Base-by-base conservation (phyloP, 495 filamentous ascomycete genomes). In the Aspergillus cristatus region DNA sequence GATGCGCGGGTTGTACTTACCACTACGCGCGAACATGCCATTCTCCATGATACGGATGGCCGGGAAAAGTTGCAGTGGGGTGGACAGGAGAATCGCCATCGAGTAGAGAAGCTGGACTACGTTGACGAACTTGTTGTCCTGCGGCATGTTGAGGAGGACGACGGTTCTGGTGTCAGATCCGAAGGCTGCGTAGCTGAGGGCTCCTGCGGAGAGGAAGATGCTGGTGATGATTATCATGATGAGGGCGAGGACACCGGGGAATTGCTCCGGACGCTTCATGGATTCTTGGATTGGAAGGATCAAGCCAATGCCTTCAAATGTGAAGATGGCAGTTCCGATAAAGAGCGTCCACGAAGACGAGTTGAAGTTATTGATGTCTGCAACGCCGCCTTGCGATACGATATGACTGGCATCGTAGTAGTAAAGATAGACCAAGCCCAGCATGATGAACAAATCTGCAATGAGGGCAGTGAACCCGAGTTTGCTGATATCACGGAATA, bases 231-330 rank as follows among this genome's bases (percentile, higher is more conserved):
- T 77, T 43, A 96, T 72, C 91, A 97, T 97, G 38, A 96, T 85
- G 38, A 71, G 72, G 22, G 75, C 85, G 35, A 98, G 76, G 24
- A 98, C 85, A 38, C 69, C 73, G 15, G 89, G 86, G 54, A 98
- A 96, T 50, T 93, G 86, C 35, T 78, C 70, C 1, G 86, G 91
- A 33, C 84, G 67, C 52, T 77, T 81, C 91, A 98, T 98, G 2
- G 88, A 91, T 53, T 91, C 86, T 61, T 98, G 93, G 40, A 98
- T 97, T 2, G 91, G 91, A 40, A 98, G 95, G 61, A 98, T 94
- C n/a, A 98, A 74, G 14, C 91, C 91, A 46, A 98, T 88, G 14
- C 91, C 91, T 54, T 98, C 91, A 46, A 95, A 98, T 4, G 91
- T 98, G 67, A 98, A 98, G 47, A 98, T 96, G 14, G 91, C 93